Percentiles rank a stretch among this genome's conserved stretches.
These are phyloP conservation scores for Suillus variegatus DNA, from an alignment of 768 basidiomycete species.

Conservation along the genomic window DNA sequence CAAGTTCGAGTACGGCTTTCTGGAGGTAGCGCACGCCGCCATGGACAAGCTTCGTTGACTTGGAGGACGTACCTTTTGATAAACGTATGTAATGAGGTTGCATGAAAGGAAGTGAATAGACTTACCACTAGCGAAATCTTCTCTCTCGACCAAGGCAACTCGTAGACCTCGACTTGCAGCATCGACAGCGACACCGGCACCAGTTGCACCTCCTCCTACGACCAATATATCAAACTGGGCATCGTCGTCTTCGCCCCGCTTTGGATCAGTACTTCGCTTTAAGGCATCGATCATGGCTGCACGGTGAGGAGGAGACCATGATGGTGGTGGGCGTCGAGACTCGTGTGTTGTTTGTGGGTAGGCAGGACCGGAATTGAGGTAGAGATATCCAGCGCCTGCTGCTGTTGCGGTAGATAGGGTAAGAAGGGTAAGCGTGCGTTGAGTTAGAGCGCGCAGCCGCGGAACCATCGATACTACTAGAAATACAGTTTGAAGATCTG, in stretches of 20 bases:
- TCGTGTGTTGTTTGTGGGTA: slow-evolving; percentile 65
- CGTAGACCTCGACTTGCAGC: slow-evolving; percentile 89
- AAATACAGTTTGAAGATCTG: neutral
- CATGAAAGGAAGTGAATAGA: slow-evolving; percentile 1
- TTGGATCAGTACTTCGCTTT: slow-evolving; percentile 17
- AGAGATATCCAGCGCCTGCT: slow-evolving; percentile 65
- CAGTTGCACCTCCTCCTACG: slow-evolving; percentile 94
- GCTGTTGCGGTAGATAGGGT: slow-evolving; percentile 54
- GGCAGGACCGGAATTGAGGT: slow-evolving; percentile 71
- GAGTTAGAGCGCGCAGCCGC: slow-evolving; percentile 46
- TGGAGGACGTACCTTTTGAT: slow-evolving; percentile 83
- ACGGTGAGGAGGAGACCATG: slow-evolving; percentile 77
- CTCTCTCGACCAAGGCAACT: slow-evolving; percentile 91
- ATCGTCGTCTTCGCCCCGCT: slow-evolving; percentile 48
- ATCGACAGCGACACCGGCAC: slow-evolving; percentile 95
- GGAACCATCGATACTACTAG: slow-evolving; percentile 11
- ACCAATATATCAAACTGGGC: slow-evolving; percentile 70
- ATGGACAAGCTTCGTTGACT: slow-evolving; percentile 97
- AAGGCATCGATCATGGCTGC: slow-evolving; percentile 65
- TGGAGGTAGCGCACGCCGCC: slow-evolving; percentile 97
- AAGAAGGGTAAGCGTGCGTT: slow-evolving; percentile 53
- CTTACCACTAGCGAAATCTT: slow-evolving; percentile 88
- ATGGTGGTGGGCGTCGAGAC: slow-evolving; percentile 70
- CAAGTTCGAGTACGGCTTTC: slow-evolving; percentile 93
- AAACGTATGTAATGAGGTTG: neutral